Conservation (phyloP, 495 filamentous ascomycete genomes). For the Penicillium goetzii region DNA sequence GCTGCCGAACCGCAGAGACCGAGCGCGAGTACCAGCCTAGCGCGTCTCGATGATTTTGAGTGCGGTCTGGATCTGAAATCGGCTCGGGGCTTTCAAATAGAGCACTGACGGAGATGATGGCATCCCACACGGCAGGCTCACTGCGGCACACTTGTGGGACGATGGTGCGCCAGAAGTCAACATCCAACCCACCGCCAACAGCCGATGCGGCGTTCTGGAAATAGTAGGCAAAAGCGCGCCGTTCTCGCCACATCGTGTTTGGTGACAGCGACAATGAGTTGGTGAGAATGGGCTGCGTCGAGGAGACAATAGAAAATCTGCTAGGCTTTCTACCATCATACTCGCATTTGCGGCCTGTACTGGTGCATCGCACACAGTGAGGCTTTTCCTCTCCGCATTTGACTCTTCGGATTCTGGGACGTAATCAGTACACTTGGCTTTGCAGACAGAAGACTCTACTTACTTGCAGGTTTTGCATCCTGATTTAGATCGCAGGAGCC, state of each 20-base stretch:
- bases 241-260: slow-evolving; percentile 40
- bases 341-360: slow-evolving; percentile 55
- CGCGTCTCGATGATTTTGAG: slow-evolving; percentile 46
- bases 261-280: slow-evolving; percentile 29
- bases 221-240: slow-evolving; percentile 48
- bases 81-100: slow-evolving; percentile 49
- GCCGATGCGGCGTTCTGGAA: slow-evolving; percentile 36
- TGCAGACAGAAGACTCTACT: slow-evolving; percentile 12
- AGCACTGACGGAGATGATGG: slow-evolving; percentile 57
- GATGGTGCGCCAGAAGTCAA: slow-evolving; percentile 59
- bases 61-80: slow-evolving; percentile 31
- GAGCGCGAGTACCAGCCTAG: slow-evolving; percentile 48
- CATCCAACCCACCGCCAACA: slow-evolving; percentile 51
- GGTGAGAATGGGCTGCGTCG: slow-evolving; percentile 7
- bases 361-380: slow-evolving; percentile 47
- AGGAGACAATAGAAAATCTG: background rate
- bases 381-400: slow-evolving; percentile 64
- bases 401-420: slow-evolving; percentile 49
- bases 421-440: slow-evolving; percentile 5
- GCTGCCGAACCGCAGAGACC: slow-evolving; percentile 52
- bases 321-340: slow-evolving; percentile 27
- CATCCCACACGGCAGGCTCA: slow-evolving; percentile 64
- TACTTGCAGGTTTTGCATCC: slow-evolving; percentile 52
- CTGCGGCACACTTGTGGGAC: slow-evolving; percentile 59
- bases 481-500: slow-evolving; percentile 31